These are phyloP conservation scores for Roridomyces roridus DNA, from an alignment of 768 basidiomycete genomes.

Conservation along the genomic window DNA sequence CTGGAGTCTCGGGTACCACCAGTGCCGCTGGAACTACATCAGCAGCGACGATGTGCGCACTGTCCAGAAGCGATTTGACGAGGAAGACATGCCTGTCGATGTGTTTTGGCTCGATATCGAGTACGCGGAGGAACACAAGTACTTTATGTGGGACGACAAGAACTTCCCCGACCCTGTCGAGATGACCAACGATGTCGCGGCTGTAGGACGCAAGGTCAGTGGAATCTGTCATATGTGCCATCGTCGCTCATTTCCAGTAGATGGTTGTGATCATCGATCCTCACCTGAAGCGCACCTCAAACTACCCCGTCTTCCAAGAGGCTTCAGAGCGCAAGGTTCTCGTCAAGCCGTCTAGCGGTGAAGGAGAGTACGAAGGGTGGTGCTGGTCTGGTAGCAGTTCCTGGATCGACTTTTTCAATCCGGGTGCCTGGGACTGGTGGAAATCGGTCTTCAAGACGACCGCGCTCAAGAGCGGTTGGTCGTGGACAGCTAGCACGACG, in stretches of 20 bases:
- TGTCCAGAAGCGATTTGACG: constrained; percentile 89
- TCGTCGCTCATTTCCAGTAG: constrained; percentile 45
- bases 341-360: constrained; percentile 80
- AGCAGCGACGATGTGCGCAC: constrained; percentile 85
- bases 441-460: constrained; percentile 76
- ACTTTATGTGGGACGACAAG: constrained; percentile 96
- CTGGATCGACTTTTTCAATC: constrained; percentile 98
- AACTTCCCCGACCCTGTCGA: constrained; percentile 93
- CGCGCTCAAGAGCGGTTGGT: constrained; percentile 61
- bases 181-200: constrained; percentile 91
- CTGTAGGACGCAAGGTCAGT: constrained; percentile 79
- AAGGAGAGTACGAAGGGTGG: constrained; percentile 95
- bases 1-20: constrained; percentile 94
- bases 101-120: constrained; percentile 38
- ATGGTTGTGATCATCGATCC: constrained; percentile 99
- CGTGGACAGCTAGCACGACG: constrained; percentile 82
- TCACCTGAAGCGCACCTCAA: constrained; percentile 83
- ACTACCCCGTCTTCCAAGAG: constrained; percentile 85
- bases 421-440: constrained; percentile 91
- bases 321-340: constrained; percentile 85
- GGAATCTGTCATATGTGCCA: neutral
- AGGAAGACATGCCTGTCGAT: constrained; percentile 93
- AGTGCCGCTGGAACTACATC: constrained; percentile 98
- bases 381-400: constrained; percentile 97
- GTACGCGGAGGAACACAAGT: constrained; percentile 68